Evolutionary conservation across 2,329 filamentous ascomycete genomes (phyloP).

Genomic region (Cladosporium sp.): DNA sequence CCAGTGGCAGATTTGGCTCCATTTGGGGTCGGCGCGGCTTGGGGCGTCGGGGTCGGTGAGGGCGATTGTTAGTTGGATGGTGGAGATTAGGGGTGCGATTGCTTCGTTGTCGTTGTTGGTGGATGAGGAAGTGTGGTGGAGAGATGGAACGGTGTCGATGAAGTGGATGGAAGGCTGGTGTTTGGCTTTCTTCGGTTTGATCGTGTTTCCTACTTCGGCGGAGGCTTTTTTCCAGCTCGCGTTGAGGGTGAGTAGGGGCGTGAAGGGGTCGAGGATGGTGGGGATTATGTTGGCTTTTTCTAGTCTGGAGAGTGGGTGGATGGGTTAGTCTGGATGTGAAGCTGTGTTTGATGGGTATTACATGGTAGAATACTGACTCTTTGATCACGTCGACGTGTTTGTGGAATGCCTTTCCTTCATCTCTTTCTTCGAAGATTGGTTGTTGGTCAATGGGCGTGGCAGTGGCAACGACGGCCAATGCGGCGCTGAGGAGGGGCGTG

Average conservation of each 20-base stretch:
- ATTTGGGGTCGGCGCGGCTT: conserved; percentile 49
- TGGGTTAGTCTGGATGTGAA: background rate
- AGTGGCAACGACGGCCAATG: conserved; percentile 1
- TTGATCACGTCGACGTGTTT: conserved; percentile 17
- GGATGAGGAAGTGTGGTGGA: background rate
- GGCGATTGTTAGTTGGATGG: conserved; percentile 43
- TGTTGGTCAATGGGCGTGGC: background rate
- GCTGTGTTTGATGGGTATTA: too few species aligned
- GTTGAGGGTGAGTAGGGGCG: conserved; percentile 49
- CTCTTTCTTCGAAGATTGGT: background rate
- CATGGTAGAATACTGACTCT: conserved; percentile 12
- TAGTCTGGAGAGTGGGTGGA: conserved; percentile 18
- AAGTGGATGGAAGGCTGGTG: conserved; percentile 37
- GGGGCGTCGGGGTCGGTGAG: conserved; percentile 59
- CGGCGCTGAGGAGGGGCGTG: background rate
- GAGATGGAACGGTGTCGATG: conserved; percentile 16
- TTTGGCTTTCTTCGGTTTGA: conserved; percentile 42
- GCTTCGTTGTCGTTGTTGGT: background rate
- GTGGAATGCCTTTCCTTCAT: background rate
- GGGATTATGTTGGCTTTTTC: conserved; percentile 32
- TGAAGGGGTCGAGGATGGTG: conserved; percentile 55
- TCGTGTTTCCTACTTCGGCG: conserved; percentile 52
- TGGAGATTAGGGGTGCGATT: background rate
- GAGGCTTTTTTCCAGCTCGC: conserved; percentile 43
- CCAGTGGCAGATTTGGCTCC: conserved; percentile 58